phyloP scores from a whole-genome alignment of 1,284 basidiomycete genomes.

The Malassezia equina region DNA sequence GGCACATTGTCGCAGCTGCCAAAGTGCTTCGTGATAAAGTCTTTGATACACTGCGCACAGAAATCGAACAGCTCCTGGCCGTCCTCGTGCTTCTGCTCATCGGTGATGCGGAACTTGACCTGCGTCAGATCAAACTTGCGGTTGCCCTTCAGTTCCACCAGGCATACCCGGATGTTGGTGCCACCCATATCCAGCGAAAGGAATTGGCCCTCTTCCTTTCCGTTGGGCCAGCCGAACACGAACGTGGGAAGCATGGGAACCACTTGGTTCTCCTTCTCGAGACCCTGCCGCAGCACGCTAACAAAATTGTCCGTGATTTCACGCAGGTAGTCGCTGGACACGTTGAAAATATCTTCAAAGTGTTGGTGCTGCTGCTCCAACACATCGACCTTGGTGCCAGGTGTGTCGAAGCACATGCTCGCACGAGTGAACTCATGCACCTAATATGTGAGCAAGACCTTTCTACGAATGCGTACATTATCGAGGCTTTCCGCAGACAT shows the following conservation, averaged over 20 bases:
- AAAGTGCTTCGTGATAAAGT: constrained; percentile 72
- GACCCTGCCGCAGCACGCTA: constrained; percentile 74
- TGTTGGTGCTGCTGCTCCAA: constrained; percentile 28
- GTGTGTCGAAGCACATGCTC: constrained; percentile 19
- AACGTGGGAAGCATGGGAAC: constrained; percentile 96
- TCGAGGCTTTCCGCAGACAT: neutral
- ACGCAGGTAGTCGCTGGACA: constrained; percentile 38
- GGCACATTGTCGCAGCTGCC: constrained; percentile 65
- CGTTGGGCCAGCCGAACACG: constrained; percentile 92
- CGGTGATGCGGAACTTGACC: constrained; percentile 88
- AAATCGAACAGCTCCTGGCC: constrained; percentile 92
- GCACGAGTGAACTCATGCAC: constrained; percentile 1
- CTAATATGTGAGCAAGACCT: neutral
- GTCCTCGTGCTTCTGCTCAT: constrained; percentile 97
- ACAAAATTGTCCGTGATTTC: constrained; percentile 85
- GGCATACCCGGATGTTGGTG: constrained; percentile 93
- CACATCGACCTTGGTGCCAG: constrained; percentile 29
- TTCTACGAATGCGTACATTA: neutral
- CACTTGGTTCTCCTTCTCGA: constrained; percentile 70
- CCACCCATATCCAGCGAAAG: constrained; percentile 86
- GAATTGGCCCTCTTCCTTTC: constrained; percentile 77
- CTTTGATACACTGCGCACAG: constrained; percentile 83
- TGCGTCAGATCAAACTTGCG: constrained; percentile 97
- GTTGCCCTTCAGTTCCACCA: constrained; percentile 77
- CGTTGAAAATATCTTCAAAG: constrained; percentile 36